Evolutionary conservation across 495 filamentous ascomycete genomes (phyloP).

Genomic region (Geoglossum glabrum): DNA sequence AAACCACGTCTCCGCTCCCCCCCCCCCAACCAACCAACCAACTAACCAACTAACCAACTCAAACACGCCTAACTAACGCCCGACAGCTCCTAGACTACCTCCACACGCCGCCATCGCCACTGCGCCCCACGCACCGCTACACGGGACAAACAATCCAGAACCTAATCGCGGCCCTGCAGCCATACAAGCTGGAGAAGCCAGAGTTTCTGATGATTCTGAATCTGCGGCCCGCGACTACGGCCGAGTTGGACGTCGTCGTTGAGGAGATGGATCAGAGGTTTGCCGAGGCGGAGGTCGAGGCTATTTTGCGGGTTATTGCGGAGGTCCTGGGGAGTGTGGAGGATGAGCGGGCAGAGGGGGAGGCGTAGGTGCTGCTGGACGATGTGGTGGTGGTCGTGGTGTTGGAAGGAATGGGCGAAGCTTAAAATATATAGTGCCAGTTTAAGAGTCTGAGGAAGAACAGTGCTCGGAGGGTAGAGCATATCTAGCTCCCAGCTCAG

Average conservation of each 20-base stretch:
- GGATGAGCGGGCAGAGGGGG: slow-evolving; percentile 11
- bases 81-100: slow-evolving; percentile 16
- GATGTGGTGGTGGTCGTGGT: background rate
- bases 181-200: slow-evolving; percentile 35
- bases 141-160: slow-evolving; percentile 14
- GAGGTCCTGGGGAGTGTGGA: slow-evolving; percentile 19
- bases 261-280: slow-evolving; percentile 29
- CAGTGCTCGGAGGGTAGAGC: too few relatives aligned
- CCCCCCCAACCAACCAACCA: background rate
- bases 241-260: slow-evolving; percentile 25
- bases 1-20: too few relatives aligned
- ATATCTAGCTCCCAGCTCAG: too few relatives aligned
- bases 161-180: slow-evolving; percentile 23
- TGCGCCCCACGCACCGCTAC: slow-evolving; percentile 11
- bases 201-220: slow-evolving; percentile 48
- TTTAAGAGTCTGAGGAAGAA: too few relatives aligned
- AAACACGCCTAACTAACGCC: background rate
- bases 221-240: slow-evolving; percentile 22
- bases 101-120: slow-evolving; percentile 14
- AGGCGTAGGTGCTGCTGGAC: background rate
- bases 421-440: too few relatives aligned
- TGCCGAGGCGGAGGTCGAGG: slow-evolving; percentile 10
- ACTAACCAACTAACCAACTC: too few relatives aligned
- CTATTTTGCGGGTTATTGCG: slow-evolving; percentile 20
- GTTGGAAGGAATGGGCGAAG: too few relatives aligned